Conservation (phyloP, 345 rosid genomes). For the Hibiscus syriacus region DNA sequence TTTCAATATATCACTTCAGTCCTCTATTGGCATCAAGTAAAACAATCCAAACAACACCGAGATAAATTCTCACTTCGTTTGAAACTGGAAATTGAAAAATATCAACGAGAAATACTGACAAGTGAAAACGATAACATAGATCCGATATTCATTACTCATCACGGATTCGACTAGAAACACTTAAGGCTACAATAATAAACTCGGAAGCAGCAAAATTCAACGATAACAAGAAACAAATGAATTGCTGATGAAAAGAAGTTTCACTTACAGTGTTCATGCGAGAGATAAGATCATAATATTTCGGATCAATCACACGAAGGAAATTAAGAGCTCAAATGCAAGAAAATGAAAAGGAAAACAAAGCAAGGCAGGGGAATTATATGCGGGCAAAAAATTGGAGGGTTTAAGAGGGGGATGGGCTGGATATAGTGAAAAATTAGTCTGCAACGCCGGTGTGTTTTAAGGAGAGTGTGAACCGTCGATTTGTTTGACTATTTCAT, state of each 20-base stretch:
- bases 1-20: background rate
- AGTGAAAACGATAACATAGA: background rate
- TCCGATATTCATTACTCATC: background rate
- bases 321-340: background rate
- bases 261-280: background rate
- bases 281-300: background rate
- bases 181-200: background rate
- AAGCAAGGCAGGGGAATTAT: background rate
- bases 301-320: background rate
- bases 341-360: background rate
- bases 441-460: background rate
- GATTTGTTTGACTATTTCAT: background rate
- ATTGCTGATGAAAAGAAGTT: background rate
- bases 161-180: background rate
- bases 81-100: background rate
- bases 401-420: constrained; percentile 13
- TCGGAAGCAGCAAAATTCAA: background rate
- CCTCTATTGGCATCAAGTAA: background rate
- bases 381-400: background rate
- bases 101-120: background rate
- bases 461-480: background rate
- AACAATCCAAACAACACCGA: background rate
- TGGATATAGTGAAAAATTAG: background rate
- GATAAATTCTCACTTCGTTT: background rate
- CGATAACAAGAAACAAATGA: background rate